Evolutionary conservation across 805 yeast species (phyloP).

Genomic region (Barnettozyma siamensis): DNA sequence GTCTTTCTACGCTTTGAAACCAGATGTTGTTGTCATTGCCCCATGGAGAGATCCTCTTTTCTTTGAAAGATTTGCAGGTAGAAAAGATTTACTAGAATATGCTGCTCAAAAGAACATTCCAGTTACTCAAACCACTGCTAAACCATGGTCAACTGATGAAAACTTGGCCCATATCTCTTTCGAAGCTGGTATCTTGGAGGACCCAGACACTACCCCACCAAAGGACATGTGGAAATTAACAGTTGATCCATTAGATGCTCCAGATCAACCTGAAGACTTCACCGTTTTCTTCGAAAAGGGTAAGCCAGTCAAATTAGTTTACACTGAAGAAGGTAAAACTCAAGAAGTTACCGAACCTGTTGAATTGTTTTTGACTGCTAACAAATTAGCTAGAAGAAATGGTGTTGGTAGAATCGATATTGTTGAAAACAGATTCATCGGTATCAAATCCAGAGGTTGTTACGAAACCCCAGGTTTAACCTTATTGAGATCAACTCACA

Average conservation of each 20-base stretch:
- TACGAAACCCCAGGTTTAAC: slow-evolving; percentile 99
- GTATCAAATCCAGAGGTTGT: slow-evolving; percentile 98
- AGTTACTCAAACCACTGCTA: slow-evolving; percentile 95
- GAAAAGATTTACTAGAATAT: slow-evolving; percentile 91
- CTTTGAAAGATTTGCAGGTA: slow-evolving; percentile 94
- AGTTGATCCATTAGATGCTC: slow-evolving; percentile 93
- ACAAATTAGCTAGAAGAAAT: slow-evolving; percentile 94
- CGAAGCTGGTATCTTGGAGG: slow-evolving; percentile 99
- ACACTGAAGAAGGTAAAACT: slow-evolving; percentile 52
- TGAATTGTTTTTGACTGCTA: slow-evolving; percentile 87
- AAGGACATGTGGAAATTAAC: slow-evolving; percentile 99
- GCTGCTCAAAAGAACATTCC: slow-evolving; percentile 90
- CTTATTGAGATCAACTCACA: slow-evolving; percentile 85
- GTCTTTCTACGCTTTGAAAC: slow-evolving; percentile 95
- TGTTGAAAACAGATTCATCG: slow-evolving; percentile 98
- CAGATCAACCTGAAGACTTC: slow-evolving; percentile 87
- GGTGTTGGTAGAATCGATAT: slow-evolving; percentile 99
- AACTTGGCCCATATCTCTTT: slow-evolving; percentile 98
- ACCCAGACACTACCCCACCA: slow-evolving; percentile 98
- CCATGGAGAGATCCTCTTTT: slow-evolving; percentile 99
- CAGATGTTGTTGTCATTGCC: slow-evolving; percentile 93
- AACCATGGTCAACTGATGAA: slow-evolving; percentile 99
- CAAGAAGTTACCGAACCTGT: slow-evolving; percentile 75
- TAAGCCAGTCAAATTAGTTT: slow-evolving; percentile 73
- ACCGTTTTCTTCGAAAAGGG: slow-evolving; percentile 80